A percentile compares a stretch with the other conserved stretches of the same genome.
Conservation (phyloP, 805 yeast species). For the Kluyveromyces wickerhamii region DNA sequence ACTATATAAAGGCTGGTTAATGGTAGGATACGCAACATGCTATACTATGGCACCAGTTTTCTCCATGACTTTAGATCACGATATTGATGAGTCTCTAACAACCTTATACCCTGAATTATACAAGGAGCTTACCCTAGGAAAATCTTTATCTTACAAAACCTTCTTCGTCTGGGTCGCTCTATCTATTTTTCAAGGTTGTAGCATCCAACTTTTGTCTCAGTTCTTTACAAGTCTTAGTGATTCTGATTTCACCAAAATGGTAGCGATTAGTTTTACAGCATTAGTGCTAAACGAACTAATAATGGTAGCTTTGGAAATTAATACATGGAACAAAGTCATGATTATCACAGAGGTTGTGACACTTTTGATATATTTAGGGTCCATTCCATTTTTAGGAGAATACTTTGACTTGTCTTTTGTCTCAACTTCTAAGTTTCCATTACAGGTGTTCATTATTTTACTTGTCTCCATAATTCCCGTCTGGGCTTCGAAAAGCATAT, state of each 20-base stretch:
- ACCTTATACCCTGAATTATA: constrained; percentile 90
- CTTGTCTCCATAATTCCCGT: constrained; percentile 76
- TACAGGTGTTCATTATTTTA: constrained; percentile 62
- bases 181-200: constrained; percentile 83
- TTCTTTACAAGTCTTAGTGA: constrained; percentile 54
- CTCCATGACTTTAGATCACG: constrained; percentile 83
- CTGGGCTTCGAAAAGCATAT: constrained; percentile 73
- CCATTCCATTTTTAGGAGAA: constrained; percentile 80
- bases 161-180: constrained; percentile 88
- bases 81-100: constrained; percentile 83
- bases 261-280: constrained; percentile 76
- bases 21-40: constrained; percentile 97
- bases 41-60: constrained; percentile 99
- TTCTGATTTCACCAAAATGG: constrained; percentile 59
- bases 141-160: constrained; percentile 75
- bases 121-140: constrained; percentile 83
- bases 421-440: constrained; percentile 47
- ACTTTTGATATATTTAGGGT: constrained; percentile 52
- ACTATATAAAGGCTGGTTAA: constrained; percentile 88
- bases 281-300: constrained; percentile 76
- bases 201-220: constrained; percentile 80
- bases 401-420: constrained; percentile 72
- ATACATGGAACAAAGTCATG: constrained; percentile 86
- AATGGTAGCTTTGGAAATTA: constrained; percentile 90
- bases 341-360: constrained; percentile 64